Conservation (phyloP, 352 stramenopile genomes). For the Phytopythium chamaehyphon region DNA sequence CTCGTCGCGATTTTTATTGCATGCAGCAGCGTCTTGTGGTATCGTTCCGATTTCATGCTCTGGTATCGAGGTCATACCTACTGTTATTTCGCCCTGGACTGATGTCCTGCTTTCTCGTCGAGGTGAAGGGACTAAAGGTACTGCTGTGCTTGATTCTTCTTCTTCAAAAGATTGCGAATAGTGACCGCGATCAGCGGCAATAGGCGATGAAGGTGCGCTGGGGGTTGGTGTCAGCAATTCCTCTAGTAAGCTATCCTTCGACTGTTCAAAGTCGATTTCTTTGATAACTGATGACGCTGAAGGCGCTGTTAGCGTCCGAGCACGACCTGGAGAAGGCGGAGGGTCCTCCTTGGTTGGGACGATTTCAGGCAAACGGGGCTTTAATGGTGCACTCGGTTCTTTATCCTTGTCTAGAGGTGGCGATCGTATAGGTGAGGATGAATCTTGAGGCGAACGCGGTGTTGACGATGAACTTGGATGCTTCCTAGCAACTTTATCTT, state of each 20-base stretch:
- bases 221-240: constrained; percentile 37
- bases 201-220: constrained; percentile 10
- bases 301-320: constrained; percentile 36
- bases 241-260: constrained; percentile 63
- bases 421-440: constrained; percentile 5
- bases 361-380: neutral
- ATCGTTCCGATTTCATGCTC: too few species aligned
- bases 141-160: constrained; percentile 7
- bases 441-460: constrained; percentile 7
- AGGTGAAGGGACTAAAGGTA: too few species aligned
- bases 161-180: constrained; percentile 50
- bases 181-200: constrained; percentile 10
- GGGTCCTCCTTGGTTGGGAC: neutral
- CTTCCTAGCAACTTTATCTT: constrained; percentile 5
- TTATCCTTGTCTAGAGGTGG: constrained; percentile 9
- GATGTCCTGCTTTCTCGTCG: neutral
- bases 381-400: neutral
- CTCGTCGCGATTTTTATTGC: too few species aligned
- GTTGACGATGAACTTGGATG: constrained; percentile 8
- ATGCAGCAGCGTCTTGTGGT: too few species aligned
- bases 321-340: constrained; percentile 22
- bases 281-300: constrained; percentile 35
- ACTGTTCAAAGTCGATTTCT: constrained; percentile 62
- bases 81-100: too few species aligned
- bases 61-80: too few species aligned